Conservation (phyloP, 1,284 basidiomycete genomes). For the Leccinum fuscescens region DNA sequence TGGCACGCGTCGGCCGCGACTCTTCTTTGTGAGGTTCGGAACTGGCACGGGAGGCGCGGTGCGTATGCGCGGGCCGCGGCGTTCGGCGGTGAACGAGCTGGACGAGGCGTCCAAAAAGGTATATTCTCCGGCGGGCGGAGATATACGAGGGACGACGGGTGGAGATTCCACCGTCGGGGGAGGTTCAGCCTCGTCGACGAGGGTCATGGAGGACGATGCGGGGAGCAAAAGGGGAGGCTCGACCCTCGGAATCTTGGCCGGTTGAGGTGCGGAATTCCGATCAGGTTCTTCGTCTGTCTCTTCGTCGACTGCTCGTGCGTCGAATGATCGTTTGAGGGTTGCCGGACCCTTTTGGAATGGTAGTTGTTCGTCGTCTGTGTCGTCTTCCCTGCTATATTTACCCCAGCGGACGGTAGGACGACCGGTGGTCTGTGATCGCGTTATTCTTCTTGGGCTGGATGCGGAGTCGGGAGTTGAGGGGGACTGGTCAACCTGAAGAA, state of each 20-base stretch:
- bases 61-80: slow-evolving; percentile 36
- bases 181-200: slow-evolving; percentile 27
- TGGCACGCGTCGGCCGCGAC: slow-evolving; percentile 67
- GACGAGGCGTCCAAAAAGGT: slow-evolving; percentile 36
- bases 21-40: slow-evolving; percentile 71
- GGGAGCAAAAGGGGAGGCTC: slow-evolving; percentile 27
- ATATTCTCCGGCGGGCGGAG: slow-evolving; percentile 34
- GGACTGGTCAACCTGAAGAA: slow-evolving; percentile 24
- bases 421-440: slow-evolving; percentile 35
- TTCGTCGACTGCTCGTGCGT: slow-evolving; percentile 35
- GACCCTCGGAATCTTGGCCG: slow-evolving; percentile 29
- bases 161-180: slow-evolving; percentile 9
- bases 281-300: slow-evolving; percentile 34
- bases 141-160: slow-evolving; percentile 14
- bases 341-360: slow-evolving; percentile 15
- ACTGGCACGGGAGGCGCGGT: slow-evolving; percentile 57
- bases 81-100: slow-evolving; percentile 35
- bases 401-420: slow-evolving; percentile 36
- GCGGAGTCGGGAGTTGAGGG: slow-evolving; percentile 28
- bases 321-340: slow-evolving; percentile 34
- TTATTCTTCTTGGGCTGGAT: slow-evolving; percentile 26
- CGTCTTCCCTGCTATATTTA: slow-evolving; percentile 34
- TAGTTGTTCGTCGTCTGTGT: slow-evolving; percentile 26
- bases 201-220: slow-evolving; percentile 30
- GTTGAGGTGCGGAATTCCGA: slow-evolving; percentile 19